Base-by-base conservation (phyloP, 352 stramenopile species). In the Blastocystis sp. region DNA sequence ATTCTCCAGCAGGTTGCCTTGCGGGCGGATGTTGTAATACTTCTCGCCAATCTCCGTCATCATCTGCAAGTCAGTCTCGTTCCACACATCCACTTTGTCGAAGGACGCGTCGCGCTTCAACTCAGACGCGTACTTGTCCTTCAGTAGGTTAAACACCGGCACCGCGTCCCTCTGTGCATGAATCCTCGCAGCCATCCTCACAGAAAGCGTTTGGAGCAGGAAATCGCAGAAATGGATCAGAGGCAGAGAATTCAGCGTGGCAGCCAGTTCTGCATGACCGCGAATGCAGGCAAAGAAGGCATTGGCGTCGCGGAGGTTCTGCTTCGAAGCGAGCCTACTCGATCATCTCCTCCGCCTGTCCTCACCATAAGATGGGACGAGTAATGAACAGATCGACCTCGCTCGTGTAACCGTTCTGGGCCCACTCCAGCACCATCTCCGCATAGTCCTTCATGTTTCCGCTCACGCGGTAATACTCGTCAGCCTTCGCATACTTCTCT, bases 281-380 rank as follows among this genome's bases (percentile, higher is more conserved):
- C 94, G 77, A 54, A 94, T 94, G 43, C 89, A 88, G 2, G 94
- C 91, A 76, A 94, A 92, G 43, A 95, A 92, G 40, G 92, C 90
- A 84, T 95, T 95, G 4, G 93, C 93, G 60, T 95, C 93, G 14
- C 93, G 92, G n/a, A 95, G 82, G 89, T 95, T 95, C 89, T 95
- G 92, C 42, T 95, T 81, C 68, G 92, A 94, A 76, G 94, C 61
- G 38, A 95, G 76, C 88, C 93, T 95, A 69, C 34, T 19, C 6
- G 52, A 2, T 19, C 19, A 54, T 2, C 34, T 54, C 43, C 57
- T 34, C 42, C 62, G 42, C 11, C 38, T 38, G 93, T 91, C 6
- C 6, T 60, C 91, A 95, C 93, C 95, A 93, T 40, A 95, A 90
- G 65, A 95, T 91, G 7, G 90, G 89, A 28, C 93, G 92, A 43